Evolutionary conservation across 805 yeast species (phyloP), one percentile per base, ranked within the genome.

Genomic region (Candida takata): DNA sequence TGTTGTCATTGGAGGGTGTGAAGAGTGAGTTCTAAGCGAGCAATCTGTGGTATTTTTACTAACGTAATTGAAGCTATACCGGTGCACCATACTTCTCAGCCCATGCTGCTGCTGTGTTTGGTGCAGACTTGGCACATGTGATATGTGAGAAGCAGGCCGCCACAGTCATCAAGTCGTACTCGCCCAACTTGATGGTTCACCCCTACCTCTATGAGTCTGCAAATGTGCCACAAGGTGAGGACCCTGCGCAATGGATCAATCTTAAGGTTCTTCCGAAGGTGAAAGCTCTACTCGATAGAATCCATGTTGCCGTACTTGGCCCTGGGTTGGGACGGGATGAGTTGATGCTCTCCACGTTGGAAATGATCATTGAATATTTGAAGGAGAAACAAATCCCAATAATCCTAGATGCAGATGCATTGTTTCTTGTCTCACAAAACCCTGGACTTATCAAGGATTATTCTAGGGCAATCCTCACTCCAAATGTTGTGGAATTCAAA

Each of bases 71-170:
- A 13, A 62, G 69, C 56, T 90, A 87, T 56, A 88, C 97, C 0
- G 98, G 98, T 0, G 98, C 98, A 0, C 97, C 97, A 2, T 92
- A 69, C 58, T 92, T 92, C 57, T 72, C 95, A 24, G 83, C 94
- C 5, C 81, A 83, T 55, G 83, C 95, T 1, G 75, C 95, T 1
- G 84, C 95, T 3, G 60, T 82, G 25, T 69, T 81, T 33, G 98
- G 98, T 1, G 80, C 87, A 35, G 98, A 90, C 55, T 66, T 92
- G 62, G 73, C 90, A 25, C 97, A 90, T 58, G 70, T 90, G 8
- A 69, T 92, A n/a, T 92, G 97, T 61, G 95, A 86, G 46, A 58
- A 62, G 34, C 61, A 64, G 21, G 97, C 97, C 1, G 88, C 84
- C 0, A 61, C 80, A 0, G 79, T 85, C 6, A 86, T 90, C 52